phyloP scores from a whole-genome alignment of 164 flowering plant genomes.

The Umbellularia californica region DNA sequence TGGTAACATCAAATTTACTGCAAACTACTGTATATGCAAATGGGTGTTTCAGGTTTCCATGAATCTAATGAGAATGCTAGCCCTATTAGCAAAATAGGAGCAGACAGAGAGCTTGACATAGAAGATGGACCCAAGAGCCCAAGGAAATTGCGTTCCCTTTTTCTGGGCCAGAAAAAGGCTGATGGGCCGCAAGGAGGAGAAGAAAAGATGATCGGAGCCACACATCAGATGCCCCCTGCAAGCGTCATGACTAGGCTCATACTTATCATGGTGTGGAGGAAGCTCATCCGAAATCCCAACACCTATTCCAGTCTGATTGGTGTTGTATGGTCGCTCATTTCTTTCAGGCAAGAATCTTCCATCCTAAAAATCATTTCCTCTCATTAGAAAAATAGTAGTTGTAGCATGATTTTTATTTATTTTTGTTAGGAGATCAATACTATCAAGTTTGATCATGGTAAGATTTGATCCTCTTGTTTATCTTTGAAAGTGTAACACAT shows the following conservation, averaged over 20 bases:
- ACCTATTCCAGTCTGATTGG: conserved; percentile 74
- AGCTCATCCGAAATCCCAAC: conserved; percentile 82
- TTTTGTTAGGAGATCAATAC: no score
- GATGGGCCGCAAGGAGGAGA: conserved; percentile 18
- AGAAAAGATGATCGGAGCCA: conserved; percentile 23
- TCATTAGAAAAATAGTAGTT: no score
- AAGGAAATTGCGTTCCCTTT: conserved; percentile 29
- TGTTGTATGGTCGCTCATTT: conserved; percentile 62
- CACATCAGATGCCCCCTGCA: conserved; percentile 69
- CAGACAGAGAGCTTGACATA: conserved; percentile 27
- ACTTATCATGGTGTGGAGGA: conserved; percentile 88
- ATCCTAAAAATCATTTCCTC: no score
- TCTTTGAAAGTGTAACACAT: no score
- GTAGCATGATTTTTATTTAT: no score
- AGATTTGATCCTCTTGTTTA: no score
- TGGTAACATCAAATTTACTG: neutral
- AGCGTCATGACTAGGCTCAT: conserved; percentile 82
- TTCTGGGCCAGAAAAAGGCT: conserved; percentile 24
- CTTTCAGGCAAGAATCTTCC: conserved; percentile 44
- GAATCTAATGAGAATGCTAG: conserved; percentile 32
- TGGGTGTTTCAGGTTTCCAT: conserved; percentile 25
- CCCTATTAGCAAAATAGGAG: conserved; percentile 20
- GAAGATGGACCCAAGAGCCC: conserved; percentile 25
- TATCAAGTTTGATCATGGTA: no score
- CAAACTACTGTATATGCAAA: neutral